phyloP scores from a whole-genome alignment of 164 flowering plant genomes.

The Cinnamomum chago region DNA sequence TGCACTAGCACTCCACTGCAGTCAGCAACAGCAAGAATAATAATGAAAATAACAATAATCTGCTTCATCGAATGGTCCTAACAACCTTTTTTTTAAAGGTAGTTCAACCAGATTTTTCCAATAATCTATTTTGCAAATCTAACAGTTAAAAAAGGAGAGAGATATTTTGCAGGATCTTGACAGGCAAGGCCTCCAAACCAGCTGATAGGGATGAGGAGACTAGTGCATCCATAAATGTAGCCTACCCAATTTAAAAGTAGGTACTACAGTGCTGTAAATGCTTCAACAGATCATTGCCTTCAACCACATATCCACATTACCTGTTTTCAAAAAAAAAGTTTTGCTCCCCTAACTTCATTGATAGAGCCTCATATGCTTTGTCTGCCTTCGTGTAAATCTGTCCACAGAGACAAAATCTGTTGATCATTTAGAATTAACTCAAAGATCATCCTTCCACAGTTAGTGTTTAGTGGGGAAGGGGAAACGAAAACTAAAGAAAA shows the following conservation, averaged over 20 bases:
- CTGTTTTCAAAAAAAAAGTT: constrained; percentile 64
- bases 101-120: not conserved
- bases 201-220: not conserved
- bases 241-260: not conserved
- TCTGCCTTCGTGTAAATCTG: constrained; percentile 77
- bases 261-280: not conserved
- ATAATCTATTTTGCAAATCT: not conserved
- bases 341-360: constrained; percentile 67
- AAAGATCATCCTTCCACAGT: not conserved
- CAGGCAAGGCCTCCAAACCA: not conserved
- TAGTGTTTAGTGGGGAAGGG: not conserved
- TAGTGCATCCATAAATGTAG: not conserved
- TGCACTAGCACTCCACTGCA: no score
- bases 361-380: constrained; percentile 69
- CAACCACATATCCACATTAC: constrained; percentile 22
- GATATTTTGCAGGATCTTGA: not conserved
- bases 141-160: not conserved
- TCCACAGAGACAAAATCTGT: constrained; percentile 10
- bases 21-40: no score
- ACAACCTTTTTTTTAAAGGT: no score
- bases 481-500: not conserved
- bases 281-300: not conserved
- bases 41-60: no score
- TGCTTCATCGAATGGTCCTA: no score
- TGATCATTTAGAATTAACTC: not conserved